Percentiles rank a stretch among this genome's conserved stretches.
Evolutionary conservation across 1,284 basidiomycete species (phyloP).

Genomic region (Cystobasidiaceae sp.): DNA sequence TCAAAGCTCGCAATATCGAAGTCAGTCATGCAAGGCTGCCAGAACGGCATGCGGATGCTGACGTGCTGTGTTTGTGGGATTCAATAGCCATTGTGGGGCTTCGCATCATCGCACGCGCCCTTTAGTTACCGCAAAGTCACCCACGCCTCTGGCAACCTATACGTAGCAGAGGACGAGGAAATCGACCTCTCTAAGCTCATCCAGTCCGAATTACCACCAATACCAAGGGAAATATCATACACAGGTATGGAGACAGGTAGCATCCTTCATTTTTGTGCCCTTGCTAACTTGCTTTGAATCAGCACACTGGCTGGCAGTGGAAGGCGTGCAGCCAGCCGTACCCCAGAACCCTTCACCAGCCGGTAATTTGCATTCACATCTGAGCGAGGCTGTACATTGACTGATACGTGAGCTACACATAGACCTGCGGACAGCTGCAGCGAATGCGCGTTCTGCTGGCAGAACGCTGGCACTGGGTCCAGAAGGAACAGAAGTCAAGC

Average conservation of each 20-base stretch:
- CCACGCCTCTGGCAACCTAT: slow-evolving; percentile 55
- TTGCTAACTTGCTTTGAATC: not conserved
- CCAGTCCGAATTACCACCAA: slow-evolving; percentile 69
- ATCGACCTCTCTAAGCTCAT: slow-evolving; percentile 90
- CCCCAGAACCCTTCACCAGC: slow-evolving; percentile 83
- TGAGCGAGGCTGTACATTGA: not conserved
- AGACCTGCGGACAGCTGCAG: slow-evolving; percentile 35
- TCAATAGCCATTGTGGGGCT: slow-evolving; percentile 43
- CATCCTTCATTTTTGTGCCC: not conserved
- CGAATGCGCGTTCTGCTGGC: slow-evolving; percentile 15
- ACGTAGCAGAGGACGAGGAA: slow-evolving; percentile 93
- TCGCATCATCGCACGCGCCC: slow-evolving; percentile 34
- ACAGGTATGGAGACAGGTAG: slow-evolving; percentile 46
- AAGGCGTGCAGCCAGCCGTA: slow-evolving; percentile 93
- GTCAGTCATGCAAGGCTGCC: slow-evolving; percentile 42
- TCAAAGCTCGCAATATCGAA: slow-evolving; percentile 91
- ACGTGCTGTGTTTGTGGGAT: slow-evolving; percentile 38
- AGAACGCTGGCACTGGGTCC: slow-evolving; percentile 13
- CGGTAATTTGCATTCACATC: slow-evolving; percentile 26
- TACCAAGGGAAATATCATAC: slow-evolving; percentile 72
- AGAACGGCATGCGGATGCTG: not conserved
- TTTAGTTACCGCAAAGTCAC: slow-evolving; percentile 45
- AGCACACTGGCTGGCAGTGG: slow-evolving; percentile 96
- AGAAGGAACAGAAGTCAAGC: slow-evolving; percentile 32
- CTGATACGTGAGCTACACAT: not conserved